Evolutionary conservation across 2,329 filamentous ascomycete genomes (phyloP).

Genomic region (Orbilia blumenaviensis): DNA sequence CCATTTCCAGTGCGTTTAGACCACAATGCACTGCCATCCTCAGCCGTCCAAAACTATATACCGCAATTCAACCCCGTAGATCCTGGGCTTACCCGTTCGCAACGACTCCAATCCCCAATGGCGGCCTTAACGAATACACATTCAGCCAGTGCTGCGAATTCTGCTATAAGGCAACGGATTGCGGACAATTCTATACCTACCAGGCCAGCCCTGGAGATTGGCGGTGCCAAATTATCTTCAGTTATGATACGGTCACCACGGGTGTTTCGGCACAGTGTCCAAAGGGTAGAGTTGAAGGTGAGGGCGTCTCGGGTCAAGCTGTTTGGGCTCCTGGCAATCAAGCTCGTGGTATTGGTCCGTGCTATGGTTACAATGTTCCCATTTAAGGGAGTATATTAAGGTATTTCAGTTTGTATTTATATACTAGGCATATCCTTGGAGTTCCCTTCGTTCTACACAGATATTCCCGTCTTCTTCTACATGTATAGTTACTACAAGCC

Average conservation of each 20-base stretch:
- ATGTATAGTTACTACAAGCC: neutral
- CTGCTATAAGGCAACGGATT: neutral
- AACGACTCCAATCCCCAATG: slow-evolving; percentile 4
- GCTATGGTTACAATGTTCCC: slow-evolving; percentile 20
- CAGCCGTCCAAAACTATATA: slow-evolving; percentile 5
- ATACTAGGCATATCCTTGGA: neutral
- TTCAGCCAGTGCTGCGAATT: slow-evolving; percentile 30
- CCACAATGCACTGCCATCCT: slow-evolving; percentile 28
- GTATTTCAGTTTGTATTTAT: no score
- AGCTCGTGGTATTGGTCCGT: slow-evolving; percentile 23
- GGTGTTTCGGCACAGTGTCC: slow-evolving; percentile 11
- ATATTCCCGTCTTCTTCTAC: neutral
- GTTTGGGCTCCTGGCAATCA: neutral
- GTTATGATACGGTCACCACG: neutral
- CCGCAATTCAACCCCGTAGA: neutral
- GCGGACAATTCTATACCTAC: slow-evolving; percentile 7
- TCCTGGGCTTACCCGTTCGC: slow-evolving; percentile 14
- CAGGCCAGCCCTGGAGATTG: neutral
- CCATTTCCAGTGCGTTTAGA: neutral
- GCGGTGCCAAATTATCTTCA: slow-evolving; percentile 15
- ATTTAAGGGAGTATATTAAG: neutral
- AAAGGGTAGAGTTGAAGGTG: slow-evolving; percentile 6
- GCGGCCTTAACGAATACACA: neutral
- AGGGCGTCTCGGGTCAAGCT: slow-evolving; percentile 7
- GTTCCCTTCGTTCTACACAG: neutral